phyloP scores from a whole-genome alignment of 164 flowering plant genomes.

The Umbellularia californica region DNA sequence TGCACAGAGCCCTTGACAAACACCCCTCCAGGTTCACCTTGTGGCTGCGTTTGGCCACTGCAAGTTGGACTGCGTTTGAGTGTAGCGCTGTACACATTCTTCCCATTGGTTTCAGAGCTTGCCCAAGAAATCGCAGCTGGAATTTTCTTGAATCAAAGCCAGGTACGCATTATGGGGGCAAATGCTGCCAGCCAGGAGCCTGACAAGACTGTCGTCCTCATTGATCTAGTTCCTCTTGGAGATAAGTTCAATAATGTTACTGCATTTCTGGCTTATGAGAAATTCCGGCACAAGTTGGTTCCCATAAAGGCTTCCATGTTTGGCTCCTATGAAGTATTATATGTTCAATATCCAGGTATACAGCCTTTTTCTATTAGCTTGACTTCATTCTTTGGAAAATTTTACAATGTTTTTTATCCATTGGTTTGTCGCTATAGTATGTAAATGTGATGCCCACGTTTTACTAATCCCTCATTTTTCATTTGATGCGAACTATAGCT shows the following conservation, averaged over 20 bases:
- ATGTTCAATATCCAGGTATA: slow-evolving; percentile 68
- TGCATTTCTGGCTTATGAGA: slow-evolving; percentile 45
- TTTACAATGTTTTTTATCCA: background rate
- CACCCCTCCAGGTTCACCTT: slow-evolving; percentile 75
- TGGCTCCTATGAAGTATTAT: slow-evolving; percentile 64
- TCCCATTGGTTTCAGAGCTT: slow-evolving; percentile 74
- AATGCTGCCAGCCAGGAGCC: slow-evolving; percentile 60
- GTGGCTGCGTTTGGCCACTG: slow-evolving; percentile 74
- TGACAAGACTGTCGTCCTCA: slow-evolving; percentile 53
- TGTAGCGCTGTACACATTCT: slow-evolving; percentile 71
- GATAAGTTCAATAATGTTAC: slow-evolving; percentile 54
- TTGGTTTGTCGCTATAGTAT: background rate
- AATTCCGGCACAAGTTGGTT: slow-evolving; percentile 61
- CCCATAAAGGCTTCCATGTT: slow-evolving; percentile 40
- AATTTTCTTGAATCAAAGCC: slow-evolving; percentile 70
- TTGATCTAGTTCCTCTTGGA: slow-evolving; percentile 67
- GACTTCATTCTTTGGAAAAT: background rate
- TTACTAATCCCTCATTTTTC: background rate
- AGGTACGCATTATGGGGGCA: slow-evolving; percentile 73
- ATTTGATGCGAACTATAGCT: background rate
- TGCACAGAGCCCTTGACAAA: slow-evolving; percentile 68
- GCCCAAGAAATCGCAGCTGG: slow-evolving; percentile 65
- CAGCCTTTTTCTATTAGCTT: too few relatives aligned
- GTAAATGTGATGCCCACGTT: background rate
- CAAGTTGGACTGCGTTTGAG: slow-evolving; percentile 64